Conservation (phyloP, 148 eudicot species). For the Heliosperma pusillum region DNA sequence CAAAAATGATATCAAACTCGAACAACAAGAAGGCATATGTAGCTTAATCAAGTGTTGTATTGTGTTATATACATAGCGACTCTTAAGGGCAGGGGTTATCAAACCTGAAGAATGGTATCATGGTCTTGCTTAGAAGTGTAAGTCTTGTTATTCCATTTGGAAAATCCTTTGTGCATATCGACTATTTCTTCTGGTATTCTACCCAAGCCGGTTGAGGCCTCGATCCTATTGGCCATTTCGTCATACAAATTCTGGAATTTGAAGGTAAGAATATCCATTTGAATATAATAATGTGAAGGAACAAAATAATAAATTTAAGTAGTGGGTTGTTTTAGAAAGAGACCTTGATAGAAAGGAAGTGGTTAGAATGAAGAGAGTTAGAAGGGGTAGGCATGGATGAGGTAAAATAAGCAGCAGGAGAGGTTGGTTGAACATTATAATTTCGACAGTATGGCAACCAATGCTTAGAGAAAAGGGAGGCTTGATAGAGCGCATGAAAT, state of each 20-base stretch:
- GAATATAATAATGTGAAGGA: too few relatives aligned
- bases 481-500: slow-evolving; percentile 69
- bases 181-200: slow-evolving; percentile 40
- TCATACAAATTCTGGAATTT: slow-evolving; percentile 49
- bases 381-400: slow-evolving; percentile 20
- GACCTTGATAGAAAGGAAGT: slow-evolving; percentile 51
- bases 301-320: too few relatives aligned
- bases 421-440: slow-evolving; percentile 57
- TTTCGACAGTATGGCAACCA: slow-evolving; percentile 78
- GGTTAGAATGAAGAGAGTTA: slow-evolving; percentile 22
- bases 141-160: slow-evolving; percentile 45
- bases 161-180: slow-evolving; percentile 60
- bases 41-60: too few relatives aligned
- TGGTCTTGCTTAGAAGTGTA: slow-evolving; percentile 56
- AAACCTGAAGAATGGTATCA: slow-evolving; percentile 71
- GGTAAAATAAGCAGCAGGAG: slow-evolving; percentile 62
- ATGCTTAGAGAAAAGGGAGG: slow-evolving; percentile 47
- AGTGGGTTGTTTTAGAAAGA: too few relatives aligned
- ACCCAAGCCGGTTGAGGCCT: slow-evolving; percentile 37
- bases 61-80: too few relatives aligned
- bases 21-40: too few relatives aligned
- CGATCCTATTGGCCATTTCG: slow-evolving; percentile 61
- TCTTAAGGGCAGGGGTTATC: too few relatives aligned
- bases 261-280: too few relatives aligned
- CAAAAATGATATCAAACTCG: too few relatives aligned